These are phyloP conservation scores for Lithohypha guttulata DNA, from an alignment of 2,329 filamentous ascomycete genomes.

Conservation along the genomic window DNA sequence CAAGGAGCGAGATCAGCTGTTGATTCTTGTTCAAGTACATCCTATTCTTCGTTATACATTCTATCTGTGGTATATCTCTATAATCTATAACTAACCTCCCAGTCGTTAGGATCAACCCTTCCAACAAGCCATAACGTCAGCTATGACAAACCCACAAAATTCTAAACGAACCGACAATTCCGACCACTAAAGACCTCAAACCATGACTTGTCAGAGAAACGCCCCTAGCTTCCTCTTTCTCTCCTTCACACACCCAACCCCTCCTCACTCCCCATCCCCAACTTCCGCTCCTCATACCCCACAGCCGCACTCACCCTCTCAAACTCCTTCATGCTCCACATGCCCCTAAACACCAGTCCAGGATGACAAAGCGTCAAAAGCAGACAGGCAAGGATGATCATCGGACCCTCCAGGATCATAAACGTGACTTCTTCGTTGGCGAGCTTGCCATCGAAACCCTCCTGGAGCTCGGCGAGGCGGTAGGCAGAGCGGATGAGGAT, in stretches of 20 bases:
- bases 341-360: conserved; percentile 16
- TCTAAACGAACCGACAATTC: too few species aligned
- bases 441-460: conserved; percentile 35
- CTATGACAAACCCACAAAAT: too few species aligned
- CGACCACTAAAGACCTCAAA: too few species aligned
- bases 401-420: conserved; percentile 42
- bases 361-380: conserved; percentile 37
- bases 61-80: neutral
- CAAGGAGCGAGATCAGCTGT: too few species aligned
- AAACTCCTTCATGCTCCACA: conserved; percentile 3
- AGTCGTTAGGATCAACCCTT: neutral
- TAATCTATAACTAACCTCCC: neutral
- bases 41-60: too few species aligned
- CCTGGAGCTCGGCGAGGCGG: conserved; percentile 38
- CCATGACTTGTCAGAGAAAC: too few species aligned
- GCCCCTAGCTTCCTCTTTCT: too few species aligned
- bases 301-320: neutral
- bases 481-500: conserved; percentile 39
- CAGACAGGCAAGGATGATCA: conserved; percentile 37
- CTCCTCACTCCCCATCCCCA: too few species aligned
- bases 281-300: too few species aligned
- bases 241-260: too few species aligned
- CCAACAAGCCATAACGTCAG: neutral
- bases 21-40: too few species aligned
- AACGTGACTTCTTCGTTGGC: conserved; percentile 40